Percentiles rank a stretch among this genome's conserved stretches.
Conservation (phyloP, 1,284 basidiomycete species). For the Marasmius fiardii region DNA sequence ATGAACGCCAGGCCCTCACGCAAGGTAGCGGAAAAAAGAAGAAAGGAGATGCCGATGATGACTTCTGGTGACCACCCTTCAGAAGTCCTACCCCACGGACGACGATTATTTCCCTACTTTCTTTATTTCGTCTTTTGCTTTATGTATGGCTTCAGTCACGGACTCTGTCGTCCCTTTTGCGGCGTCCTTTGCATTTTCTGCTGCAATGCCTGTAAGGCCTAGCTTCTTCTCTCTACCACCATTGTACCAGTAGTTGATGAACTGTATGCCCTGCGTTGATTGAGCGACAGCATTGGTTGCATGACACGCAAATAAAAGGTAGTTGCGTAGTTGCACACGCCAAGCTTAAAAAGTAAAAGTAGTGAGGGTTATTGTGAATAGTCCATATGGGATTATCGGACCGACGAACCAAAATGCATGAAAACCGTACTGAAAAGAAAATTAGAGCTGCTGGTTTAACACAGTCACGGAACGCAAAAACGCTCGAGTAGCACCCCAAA, state of each 20-base stretch:
- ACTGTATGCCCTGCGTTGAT: slow-evolving; percentile 77
- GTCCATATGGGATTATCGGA: slow-evolving; percentile 13
- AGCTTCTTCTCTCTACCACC: slow-evolving; percentile 73
- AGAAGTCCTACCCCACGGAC: not conserved
- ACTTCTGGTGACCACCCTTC: slow-evolving; percentile 73
- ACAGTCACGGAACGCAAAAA: slow-evolving; percentile 21
- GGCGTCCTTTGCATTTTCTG: slow-evolving; percentile 26
- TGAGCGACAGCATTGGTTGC: slow-evolving; percentile 89
- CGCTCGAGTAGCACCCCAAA: slow-evolving; percentile 87
- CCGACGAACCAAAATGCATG: slow-evolving; percentile 83
- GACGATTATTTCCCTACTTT: slow-evolving; percentile 27
- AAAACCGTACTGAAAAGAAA: slow-evolving; percentile 59
- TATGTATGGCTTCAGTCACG: slow-evolving; percentile 49
- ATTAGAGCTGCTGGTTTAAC: too few relatives aligned
- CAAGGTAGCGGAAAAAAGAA: slow-evolving; percentile 69
- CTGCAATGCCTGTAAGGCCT: slow-evolving; percentile 26
- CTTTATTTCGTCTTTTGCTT: slow-evolving; percentile 35
- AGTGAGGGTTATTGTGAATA: slow-evolving; percentile 2
- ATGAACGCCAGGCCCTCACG: slow-evolving; percentile 83
- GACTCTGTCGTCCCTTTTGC: slow-evolving; percentile 37
- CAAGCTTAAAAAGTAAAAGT: slow-evolving; percentile 59
- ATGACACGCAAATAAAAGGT: slow-evolving; percentile 92
- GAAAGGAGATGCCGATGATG: slow-evolving; percentile 76
- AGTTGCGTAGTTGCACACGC: slow-evolving; percentile 93
- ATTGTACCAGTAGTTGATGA: slow-evolving; percentile 85